These are phyloP conservation scores for Eucalyptus victrix DNA, from an alignment of 345 rosid genomes.

Conservation along the genomic window DNA sequence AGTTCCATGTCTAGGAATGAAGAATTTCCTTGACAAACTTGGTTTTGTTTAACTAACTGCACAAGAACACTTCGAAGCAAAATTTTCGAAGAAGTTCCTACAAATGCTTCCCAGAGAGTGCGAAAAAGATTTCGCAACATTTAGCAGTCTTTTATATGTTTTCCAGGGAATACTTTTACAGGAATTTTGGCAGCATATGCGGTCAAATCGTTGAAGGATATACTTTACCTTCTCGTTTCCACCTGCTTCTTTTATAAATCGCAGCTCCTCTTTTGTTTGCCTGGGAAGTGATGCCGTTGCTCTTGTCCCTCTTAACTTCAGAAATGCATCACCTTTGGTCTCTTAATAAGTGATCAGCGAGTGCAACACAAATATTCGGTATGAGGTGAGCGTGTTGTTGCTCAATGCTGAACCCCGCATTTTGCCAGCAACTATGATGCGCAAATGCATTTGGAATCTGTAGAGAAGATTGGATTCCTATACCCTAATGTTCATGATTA, in stretches of 20 bases:
- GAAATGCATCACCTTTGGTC: not conserved
- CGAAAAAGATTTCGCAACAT: not conserved
- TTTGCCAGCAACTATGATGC: not conserved
- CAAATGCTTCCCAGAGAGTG: not conserved
- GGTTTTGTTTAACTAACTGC: not conserved
- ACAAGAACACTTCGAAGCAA: not conserved
- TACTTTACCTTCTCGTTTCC: not conserved
- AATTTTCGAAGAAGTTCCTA: not conserved
- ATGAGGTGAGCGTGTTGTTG: not conserved
- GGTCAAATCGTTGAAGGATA: not conserved
- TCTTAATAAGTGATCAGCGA: not conserved
- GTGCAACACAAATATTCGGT: not conserved
- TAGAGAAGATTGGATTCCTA: not conserved
- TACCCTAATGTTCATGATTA: not conserved
- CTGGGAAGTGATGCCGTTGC: not conserved
- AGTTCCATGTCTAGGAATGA: not conserved
- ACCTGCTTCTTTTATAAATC: not conserved
- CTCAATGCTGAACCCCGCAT: not conserved
- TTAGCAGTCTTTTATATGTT: not conserved
- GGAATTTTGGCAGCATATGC: not conserved
- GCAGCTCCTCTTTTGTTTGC: not conserved
- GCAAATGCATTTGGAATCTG: not conserved
- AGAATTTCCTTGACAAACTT: not conserved
- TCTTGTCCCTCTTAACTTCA: not conserved
- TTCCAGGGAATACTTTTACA: not conserved